Conservation (phyloP, 306 rosid genomes). For the Cucurbita pepo region DNA sequence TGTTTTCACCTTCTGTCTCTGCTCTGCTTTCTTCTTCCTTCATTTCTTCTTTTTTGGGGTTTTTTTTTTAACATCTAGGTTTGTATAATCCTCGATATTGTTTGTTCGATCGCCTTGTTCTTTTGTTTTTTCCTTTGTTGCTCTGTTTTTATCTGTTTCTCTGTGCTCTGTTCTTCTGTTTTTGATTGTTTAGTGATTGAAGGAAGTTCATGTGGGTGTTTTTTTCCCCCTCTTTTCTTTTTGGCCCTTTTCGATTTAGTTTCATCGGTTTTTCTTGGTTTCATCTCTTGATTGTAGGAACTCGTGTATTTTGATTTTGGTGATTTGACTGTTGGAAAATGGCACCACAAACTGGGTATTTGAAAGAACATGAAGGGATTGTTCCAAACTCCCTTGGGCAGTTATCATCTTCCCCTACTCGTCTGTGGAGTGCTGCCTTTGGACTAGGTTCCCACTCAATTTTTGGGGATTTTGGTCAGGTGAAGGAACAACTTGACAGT, state of each 20-base stretch:
- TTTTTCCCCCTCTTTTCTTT: neutral
- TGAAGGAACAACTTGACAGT: slow-evolving; percentile 27
- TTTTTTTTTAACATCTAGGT: neutral
- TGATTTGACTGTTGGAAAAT: slow-evolving; percentile 17
- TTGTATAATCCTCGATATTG: neutral
- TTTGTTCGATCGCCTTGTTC: neutral
- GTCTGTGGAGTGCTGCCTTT: slow-evolving; percentile 59
- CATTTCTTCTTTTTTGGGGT: neutral
- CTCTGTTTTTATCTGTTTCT: neutral
- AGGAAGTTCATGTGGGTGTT: slow-evolving; percentile 4
- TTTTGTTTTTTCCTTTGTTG: neutral
- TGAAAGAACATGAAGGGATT: slow-evolving; percentile 63
- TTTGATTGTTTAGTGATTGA: neutral
- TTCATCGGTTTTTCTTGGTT: no score
- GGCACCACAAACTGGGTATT: slow-evolving; percentile 52
- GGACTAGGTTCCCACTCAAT: slow-evolving; percentile 32
- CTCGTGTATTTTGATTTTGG: neutral
- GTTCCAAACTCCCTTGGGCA: slow-evolving; percentile 36
- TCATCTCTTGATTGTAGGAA: neutral
- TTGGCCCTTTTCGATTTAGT: neutral
- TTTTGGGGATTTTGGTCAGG: slow-evolving; percentile 47
- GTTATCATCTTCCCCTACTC: slow-evolving; percentile 33
- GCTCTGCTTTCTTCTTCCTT: neutral
- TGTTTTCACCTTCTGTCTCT: slow-evolving; percentile 4
- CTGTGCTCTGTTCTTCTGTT: neutral